Conservation (phyloP, 2,329 filamentous ascomycete species). For the Exophiala mesophila region DNA sequence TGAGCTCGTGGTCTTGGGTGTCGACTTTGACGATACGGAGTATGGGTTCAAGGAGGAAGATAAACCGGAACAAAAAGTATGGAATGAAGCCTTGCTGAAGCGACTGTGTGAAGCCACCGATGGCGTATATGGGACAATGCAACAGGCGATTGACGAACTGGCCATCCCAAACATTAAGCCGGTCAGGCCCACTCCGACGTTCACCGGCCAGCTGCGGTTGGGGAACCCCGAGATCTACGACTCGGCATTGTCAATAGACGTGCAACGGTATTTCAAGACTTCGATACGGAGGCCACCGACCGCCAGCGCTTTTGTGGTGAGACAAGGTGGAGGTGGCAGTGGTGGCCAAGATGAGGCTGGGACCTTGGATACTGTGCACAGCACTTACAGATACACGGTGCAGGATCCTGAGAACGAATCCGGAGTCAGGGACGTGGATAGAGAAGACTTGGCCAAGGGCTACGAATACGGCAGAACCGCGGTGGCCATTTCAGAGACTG, state of each 20-base stretch:
- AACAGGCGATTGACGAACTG: conserved; percentile 76
- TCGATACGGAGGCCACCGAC: conserved; percentile 69
- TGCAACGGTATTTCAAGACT: conserved; percentile 87
- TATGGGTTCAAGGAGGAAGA: conserved; percentile 90
- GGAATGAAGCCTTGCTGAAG: conserved; percentile 67
- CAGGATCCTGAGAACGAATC: conserved; percentile 68
- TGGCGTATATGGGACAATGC: conserved; percentile 75
- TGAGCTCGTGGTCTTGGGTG: conserved; percentile 74
- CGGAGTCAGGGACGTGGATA: conserved; percentile 74
- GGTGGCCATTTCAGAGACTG: conserved; percentile 80
- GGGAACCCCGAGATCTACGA: conserved; percentile 71
- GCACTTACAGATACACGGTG: conserved; percentile 73
- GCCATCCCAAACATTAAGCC: conserved; percentile 70
- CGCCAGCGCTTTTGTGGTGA: conserved; percentile 69
- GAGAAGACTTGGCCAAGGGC: conserved; percentile 82
- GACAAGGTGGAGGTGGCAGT: conserved; percentile 27
- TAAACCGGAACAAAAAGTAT: conserved; percentile 65
- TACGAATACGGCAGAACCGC: conserved; percentile 91
- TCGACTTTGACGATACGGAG: conserved; percentile 89
- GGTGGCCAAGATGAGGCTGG: conserved; percentile 8
- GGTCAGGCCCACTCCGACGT: conserved; percentile 70
- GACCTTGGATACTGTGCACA: conserved; percentile 54
- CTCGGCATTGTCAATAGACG: conserved; percentile 71
- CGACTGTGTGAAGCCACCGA: conserved; percentile 60
- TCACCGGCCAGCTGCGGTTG: conserved; percentile 72